A percentile compares a stretch with the other conserved stretches of the same genome.
phyloP scores from a whole-genome alignment of 768 basidiomycete genomes.

The Tubosaeta brunneosetosa region DNA sequence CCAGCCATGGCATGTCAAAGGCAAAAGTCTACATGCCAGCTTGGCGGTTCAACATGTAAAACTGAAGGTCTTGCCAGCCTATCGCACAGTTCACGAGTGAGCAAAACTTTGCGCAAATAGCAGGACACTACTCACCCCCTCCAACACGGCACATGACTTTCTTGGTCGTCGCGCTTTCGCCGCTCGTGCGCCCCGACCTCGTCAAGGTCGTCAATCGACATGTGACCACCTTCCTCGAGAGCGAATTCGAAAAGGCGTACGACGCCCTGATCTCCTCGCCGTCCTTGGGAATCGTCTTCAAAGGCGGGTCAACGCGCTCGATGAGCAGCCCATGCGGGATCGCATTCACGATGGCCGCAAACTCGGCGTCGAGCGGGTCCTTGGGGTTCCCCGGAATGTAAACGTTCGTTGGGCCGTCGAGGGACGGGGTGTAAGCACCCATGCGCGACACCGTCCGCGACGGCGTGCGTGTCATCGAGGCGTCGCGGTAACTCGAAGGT shows the following conservation, averaged over 20 bases:
- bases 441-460: constrained; percentile 64
- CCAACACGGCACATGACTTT: constrained; percentile 92
- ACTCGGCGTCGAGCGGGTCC: constrained; percentile 81
- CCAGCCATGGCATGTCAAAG: neutral
- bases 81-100: constrained; percentile 4
- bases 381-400: constrained; percentile 62
- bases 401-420: constrained; percentile 51
- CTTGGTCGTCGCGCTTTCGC: constrained; percentile 48
- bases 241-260: constrained; percentile 72
- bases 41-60: constrained; percentile 75
- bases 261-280: constrained; percentile 80
- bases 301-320: constrained; percentile 75
- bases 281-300: constrained; percentile 58
- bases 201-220: constrained; percentile 77
- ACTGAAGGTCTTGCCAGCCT: constrained; percentile 79
- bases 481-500: constrained; percentile 75
- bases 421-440: constrained; percentile 58
- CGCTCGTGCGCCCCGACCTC: constrained; percentile 45
- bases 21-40: constrained; percentile 51
- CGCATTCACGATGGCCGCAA: constrained; percentile 69
- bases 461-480: constrained; percentile 47
- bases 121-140: constrained; percentile 53
- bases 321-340: constrained; percentile 73
- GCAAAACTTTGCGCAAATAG: neutral
- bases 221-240: constrained; percentile 71